A percentile compares a stretch with the other conserved stretches of the same genome.
Evolutionary conservation across 2,329 filamentous ascomycete species (phyloP).

Genomic region (Hypoxylon sp.): DNA sequence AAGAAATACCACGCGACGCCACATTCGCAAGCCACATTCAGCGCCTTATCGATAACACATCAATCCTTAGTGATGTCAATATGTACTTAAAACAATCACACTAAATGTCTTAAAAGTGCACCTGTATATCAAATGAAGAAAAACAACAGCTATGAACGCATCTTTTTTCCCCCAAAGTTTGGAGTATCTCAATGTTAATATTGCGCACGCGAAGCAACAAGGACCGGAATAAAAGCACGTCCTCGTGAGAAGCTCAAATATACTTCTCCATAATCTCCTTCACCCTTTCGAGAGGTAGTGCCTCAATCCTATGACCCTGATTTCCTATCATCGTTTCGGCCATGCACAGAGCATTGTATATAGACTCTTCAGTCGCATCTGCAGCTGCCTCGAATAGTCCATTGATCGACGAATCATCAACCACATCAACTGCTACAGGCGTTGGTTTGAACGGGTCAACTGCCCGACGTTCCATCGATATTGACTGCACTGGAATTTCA

Average conservation of each 20-base stretch:
- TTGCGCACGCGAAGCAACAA: background rate
- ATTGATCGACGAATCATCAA: conserved; percentile 73
- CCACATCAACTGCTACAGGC: conserved; percentile 59
- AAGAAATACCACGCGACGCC: background rate
- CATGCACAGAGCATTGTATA: conserved; percentile 75
- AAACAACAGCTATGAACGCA: too few relatives aligned
- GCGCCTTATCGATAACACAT: background rate
- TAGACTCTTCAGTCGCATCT: conserved; percentile 75
- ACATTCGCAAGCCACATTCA: conserved; percentile 8
- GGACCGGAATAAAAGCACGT: background rate
- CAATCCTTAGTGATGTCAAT: too few relatives aligned
- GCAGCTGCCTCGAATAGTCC: conserved; percentile 72
- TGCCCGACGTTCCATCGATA: conserved; percentile 52
- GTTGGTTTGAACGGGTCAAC: conserved; percentile 61
- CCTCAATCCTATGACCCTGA: conserved; percentile 64
- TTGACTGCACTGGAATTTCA: conserved; percentile 62
- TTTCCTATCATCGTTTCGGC: conserved; percentile 72
- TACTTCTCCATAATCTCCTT: conserved; percentile 63
- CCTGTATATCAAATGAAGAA: background rate
- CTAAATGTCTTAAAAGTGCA: background rate
- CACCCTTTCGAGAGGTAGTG: conserved; percentile 63
- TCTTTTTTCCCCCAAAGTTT: too few relatives aligned
- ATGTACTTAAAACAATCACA: too few relatives aligned
- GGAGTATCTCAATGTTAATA: too few relatives aligned
- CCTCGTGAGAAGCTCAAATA: background rate